Conservation (phyloP, 805 yeast species). For the Zygosaccharomyces bisporus region DNA sequence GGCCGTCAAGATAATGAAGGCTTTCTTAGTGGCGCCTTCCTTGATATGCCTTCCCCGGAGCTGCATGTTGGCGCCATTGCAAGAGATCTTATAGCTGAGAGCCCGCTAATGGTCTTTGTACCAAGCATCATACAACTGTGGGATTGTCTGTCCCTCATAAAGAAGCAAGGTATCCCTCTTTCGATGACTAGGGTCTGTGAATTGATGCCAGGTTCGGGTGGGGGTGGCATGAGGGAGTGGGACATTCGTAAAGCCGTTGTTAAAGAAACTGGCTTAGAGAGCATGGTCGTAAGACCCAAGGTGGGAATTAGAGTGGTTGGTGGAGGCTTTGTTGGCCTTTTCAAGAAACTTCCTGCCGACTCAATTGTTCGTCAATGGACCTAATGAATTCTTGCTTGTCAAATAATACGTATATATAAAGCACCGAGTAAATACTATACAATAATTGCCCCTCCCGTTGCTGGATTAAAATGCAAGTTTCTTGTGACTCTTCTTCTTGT, state of each 20-base stretch:
- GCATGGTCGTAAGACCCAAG: slow-evolving; percentile 47
- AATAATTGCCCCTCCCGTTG: slow-evolving; percentile 11
- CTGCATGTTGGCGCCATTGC: slow-evolving; percentile 37
- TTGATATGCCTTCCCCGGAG: slow-evolving; percentile 46
- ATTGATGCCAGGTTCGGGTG: slow-evolving; percentile 43
- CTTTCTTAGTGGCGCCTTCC: slow-evolving; percentile 42
- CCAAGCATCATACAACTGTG: slow-evolving; percentile 49
- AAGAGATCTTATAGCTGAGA: slow-evolving; percentile 38
- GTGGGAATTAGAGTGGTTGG: slow-evolving; percentile 47
- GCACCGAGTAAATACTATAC: slow-evolving; percentile 11
- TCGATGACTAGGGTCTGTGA: slow-evolving; percentile 41
- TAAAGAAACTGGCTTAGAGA: slow-evolving; percentile 41
- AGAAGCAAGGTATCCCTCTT: slow-evolving; percentile 34
- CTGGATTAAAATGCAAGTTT: slow-evolving; percentile 36
- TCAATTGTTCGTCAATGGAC: slow-evolving; percentile 13
- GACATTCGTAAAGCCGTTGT: slow-evolving; percentile 42
- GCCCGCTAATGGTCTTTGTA: slow-evolving; percentile 44
- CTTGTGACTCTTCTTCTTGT: slow-evolving; percentile 45
- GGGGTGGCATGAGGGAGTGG: slow-evolving; percentile 53
- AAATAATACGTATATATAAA: slow-evolving; percentile 5
- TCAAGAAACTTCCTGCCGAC: slow-evolving; percentile 33
- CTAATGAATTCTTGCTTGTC: slow-evolving; percentile 3
- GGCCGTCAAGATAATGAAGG: slow-evolving; percentile 25
- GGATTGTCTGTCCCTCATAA: slow-evolving; percentile 37
- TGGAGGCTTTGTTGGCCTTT: slow-evolving; percentile 49